Percentiles rank a stretch among this genome's conserved stretches.
These are phyloP conservation scores for Paraconiothyrium sp. DNA, from an alignment of 2,329 filamentous ascomycete genomes.

Conservation along the genomic window DNA sequence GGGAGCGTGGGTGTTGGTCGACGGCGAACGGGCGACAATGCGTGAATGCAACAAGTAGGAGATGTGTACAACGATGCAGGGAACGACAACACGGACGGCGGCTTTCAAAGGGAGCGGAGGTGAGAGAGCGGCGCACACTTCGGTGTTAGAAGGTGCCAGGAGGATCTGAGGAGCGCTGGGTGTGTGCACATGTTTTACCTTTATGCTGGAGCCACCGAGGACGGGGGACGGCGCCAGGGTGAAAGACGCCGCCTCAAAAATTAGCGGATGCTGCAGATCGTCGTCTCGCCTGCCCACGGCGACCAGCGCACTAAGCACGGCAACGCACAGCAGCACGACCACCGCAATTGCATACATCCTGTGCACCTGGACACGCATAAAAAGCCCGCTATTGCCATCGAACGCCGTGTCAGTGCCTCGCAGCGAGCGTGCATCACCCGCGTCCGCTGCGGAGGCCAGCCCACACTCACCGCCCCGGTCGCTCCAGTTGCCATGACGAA, in stretches of 20 bases:
- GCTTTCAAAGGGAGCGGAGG: conserved; percentile 3
- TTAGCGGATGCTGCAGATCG: conserved; percentile 15
- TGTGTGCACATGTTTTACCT: conserved; percentile 16
- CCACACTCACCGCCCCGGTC: conserved; percentile 16
- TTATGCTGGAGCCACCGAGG: conserved; percentile 10
- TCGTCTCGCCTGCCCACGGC: conserved; percentile 9
- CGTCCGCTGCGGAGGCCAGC: conserved; percentile 1
- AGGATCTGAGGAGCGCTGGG: conserved; percentile 10
- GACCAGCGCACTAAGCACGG: neutral
- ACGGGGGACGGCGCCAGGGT: conserved; percentile 2
- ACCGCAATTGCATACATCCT: neutral
- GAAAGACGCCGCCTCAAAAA: conserved; percentile 10
- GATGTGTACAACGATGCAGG: neutral
- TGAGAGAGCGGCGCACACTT: conserved; percentile 3
- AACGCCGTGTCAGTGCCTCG: neutral
- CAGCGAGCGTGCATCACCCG: neutral
- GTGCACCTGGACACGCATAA: neutral
- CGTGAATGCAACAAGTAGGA: conserved; percentile 3
- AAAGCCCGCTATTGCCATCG: conserved; percentile 6
- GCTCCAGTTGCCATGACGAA: conserved; percentile 28
- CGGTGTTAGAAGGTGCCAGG: conserved; percentile 9
- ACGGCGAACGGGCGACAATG: neutral
- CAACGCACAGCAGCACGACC: conserved; percentile 4
- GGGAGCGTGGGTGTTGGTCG: conserved; percentile 9
- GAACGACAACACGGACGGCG: conserved; percentile 2